A percentile compares a stretch with the other conserved stretches of the same genome.
These are phyloP conservation scores for Psilocybe tampanensis DNA, from an alignment of 768 basidiomycete species.

Conservation along the genomic window DNA sequence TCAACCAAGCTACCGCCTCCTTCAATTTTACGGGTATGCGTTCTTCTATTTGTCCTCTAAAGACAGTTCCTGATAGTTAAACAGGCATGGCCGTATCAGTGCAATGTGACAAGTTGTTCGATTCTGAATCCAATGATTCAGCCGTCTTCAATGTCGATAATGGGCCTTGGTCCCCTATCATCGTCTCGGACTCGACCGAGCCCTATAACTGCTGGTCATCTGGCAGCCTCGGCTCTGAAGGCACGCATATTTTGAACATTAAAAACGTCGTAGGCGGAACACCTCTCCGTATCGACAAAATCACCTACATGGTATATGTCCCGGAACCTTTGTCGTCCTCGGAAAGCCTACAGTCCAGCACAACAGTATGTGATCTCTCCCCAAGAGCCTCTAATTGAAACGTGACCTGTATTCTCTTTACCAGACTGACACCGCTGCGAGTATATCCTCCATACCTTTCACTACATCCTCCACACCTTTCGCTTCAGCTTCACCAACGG, in stretches of 20 bases:
- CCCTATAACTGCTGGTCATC: neutral
- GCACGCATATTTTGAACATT: neutral
- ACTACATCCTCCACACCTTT: too few relatives aligned
- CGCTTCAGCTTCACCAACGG: too few relatives aligned
- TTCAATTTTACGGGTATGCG: neutral
- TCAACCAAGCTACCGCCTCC: neutral
- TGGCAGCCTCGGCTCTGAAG: neutral
- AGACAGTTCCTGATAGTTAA: neutral
- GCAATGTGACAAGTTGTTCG: neutral
- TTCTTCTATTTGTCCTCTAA: neutral
- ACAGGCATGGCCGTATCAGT: neutral
- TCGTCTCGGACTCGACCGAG: neutral
- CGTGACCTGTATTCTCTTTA: too few relatives aligned
- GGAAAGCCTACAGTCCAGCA: too few relatives aligned
- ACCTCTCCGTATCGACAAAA: neutral
- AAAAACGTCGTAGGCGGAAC: neutral
- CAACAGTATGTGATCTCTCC: too few relatives aligned
- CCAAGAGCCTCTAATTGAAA: too few relatives aligned
- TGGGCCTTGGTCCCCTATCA: neutral
- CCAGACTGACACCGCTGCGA: too few relatives aligned
- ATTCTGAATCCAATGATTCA: neutral
- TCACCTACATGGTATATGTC: neutral
- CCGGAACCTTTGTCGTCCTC: neutral
- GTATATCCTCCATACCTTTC: too few relatives aligned
- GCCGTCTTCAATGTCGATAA: neutral